Base-by-base conservation (phyloP, 768 basidiomycete genomes). In the Psilocybe azurescens region DNA sequence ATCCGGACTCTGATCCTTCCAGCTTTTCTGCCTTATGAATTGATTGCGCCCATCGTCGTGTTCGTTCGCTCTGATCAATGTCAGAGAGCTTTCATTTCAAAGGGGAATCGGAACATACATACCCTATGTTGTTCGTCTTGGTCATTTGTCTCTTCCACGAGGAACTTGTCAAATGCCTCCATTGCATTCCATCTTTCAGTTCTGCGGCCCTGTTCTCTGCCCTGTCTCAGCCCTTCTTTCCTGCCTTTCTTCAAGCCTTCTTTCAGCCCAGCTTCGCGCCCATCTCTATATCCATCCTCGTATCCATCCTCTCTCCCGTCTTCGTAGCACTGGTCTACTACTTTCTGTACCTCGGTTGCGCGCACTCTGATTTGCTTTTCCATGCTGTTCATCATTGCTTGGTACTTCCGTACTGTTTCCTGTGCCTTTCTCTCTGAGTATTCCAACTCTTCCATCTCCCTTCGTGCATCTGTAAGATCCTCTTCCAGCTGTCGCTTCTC, bases 81-180 rank as follows among this genome's bases (percentile, higher is more conserved):
- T 62, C 41, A 59, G 52, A 18, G 47, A 51, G 44, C 41, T 30
- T 32, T 16, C 44, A 29, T 8, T 38, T 30, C 16, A 49, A 7
- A 44, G 18, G n/a, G 39, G 41, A 39, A 24, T 24, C 24, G 24
- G 24, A 44, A n/a, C 8, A 41, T 3, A 36, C 71, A 62, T 38
- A 75, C 73, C 53, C 65, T 61, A 30, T 52, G 20, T 30, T 69
- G 68, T 52, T 52, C 50, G 29, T 52, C 50, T 52, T 10, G 16
- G 62, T 75, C 75, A 63, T 76, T 44, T 5, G 41, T 71, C 61
- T 87, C 83, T 65, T 79, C 73, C 24, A 75, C 74, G 56, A 87
- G 72, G 72, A 87, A 85, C 41, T 77, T 77, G 70, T 89, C 85
- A 73, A 89, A 86, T 8, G 84, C 85, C 53, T 83, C 80, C 29